Percentiles rank a stretch among this genome's conserved stretches.
phyloP scores from a whole-genome alignment of 495 filamentous ascomycete species.

The Trichoderma gamsii region DNA sequence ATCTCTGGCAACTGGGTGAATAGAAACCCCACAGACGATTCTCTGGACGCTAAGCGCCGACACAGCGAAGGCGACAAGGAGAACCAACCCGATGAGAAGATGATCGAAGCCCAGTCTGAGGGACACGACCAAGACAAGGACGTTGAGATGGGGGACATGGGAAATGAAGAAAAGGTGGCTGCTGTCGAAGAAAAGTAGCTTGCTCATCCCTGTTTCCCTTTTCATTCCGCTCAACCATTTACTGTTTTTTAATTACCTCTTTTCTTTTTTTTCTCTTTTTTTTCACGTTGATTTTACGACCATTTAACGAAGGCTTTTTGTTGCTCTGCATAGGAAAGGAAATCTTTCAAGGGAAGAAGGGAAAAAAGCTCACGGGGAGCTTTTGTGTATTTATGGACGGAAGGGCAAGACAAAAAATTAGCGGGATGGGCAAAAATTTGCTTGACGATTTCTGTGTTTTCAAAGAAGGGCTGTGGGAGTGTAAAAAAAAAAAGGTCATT shows the following conservation, averaged over 20 bases:
- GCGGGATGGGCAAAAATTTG: too few species aligned
- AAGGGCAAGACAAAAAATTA: too few species aligned
- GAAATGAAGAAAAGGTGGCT: constrained; percentile 1
- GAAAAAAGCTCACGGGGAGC: background rate
- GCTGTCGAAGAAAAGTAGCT: constrained; percentile 3
- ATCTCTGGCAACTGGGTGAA: constrained; percentile 18
- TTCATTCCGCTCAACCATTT: background rate
- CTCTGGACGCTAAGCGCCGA: constrained; percentile 15
- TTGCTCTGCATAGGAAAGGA: background rate
- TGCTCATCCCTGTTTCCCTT: background rate
- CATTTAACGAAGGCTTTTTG: background rate
- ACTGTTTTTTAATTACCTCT: background rate
- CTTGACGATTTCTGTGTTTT: background rate
- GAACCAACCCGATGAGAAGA: constrained; percentile 27
- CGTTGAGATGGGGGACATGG: background rate
- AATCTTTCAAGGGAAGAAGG: background rate
- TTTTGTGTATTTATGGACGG: too few species aligned
- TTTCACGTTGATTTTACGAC: background rate
- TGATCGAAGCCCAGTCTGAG: background rate
- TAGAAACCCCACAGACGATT: constrained; percentile 18
- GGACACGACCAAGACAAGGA: constrained; percentile 6
- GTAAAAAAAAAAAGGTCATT: background rate
- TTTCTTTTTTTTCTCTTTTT: background rate
- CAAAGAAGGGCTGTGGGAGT: background rate
- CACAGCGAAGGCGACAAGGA: constrained; percentile 40